phyloP scores from a whole-genome alignment of 106 monocot genomes.

The Chionographis japonica region DNA sequence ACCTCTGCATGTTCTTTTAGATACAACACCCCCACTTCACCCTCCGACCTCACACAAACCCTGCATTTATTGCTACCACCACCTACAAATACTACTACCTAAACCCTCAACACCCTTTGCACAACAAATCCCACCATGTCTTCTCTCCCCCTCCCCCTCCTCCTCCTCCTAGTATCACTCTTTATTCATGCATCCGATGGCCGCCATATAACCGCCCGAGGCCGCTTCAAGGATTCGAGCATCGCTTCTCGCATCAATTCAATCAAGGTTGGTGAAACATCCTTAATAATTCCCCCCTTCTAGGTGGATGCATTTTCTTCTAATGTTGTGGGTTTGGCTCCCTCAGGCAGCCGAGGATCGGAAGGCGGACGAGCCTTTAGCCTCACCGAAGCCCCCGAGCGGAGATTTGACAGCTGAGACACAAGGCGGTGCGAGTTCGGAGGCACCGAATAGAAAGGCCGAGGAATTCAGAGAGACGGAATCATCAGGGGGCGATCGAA shows the following conservation, averaged over 20 bases:
- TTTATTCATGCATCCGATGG: slow-evolving; percentile 6
- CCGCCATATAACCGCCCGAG: neutral
- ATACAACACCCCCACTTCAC: neutral
- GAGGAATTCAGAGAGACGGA: neutral
- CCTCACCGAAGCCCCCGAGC: too few species aligned
- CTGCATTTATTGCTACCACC: neutral
- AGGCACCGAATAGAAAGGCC: too few species aligned
- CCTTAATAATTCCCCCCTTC: too few species aligned
- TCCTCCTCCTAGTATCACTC: slow-evolving; percentile 19
- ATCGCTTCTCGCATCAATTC: too few species aligned
- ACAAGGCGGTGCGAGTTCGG: too few species aligned
- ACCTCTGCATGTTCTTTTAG: too few species aligned
- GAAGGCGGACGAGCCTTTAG: too few species aligned
- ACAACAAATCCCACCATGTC: slow-evolving; percentile 10
- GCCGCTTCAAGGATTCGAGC: neutral
- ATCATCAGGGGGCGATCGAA: neutral
- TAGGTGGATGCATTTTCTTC: too few species aligned
- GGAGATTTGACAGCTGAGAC: neutral
- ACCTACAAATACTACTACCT: slow-evolving; percentile 5
- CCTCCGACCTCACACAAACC: neutral
- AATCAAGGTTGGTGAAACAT: neutral
- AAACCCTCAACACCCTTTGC: too few species aligned
- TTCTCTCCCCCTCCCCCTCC: neutral
- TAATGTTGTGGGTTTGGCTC: too few species aligned
- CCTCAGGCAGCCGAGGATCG: too few species aligned